A percentile compares a stretch with the other conserved stretches of the same genome.
These are phyloP conservation scores for Trichopus zeylanicus DNA, from an alignment of 116 monocot species.

Conservation along the genomic window DNA sequence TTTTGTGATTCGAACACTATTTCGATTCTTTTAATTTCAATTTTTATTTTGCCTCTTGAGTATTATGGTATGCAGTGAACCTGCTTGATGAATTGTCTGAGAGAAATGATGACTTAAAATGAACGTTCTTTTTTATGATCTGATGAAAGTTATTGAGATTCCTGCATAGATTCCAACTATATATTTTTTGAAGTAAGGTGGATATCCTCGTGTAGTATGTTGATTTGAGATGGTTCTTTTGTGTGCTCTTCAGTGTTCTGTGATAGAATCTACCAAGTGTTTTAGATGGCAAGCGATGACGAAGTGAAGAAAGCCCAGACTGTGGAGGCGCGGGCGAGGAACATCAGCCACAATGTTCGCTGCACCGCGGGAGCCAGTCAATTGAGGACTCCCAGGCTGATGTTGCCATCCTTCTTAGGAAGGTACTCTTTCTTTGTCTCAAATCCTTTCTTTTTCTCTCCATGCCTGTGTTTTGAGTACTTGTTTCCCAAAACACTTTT, in stretches of 20 bases:
- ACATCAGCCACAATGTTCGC: conserved; percentile 83
- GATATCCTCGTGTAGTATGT: too few species aligned
- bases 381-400: conserved; percentile 98
- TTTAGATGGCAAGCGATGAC: conserved; percentile 32
- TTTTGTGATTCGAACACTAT: too few species aligned
- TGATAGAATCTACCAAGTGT: too few species aligned
- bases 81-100: background rate
- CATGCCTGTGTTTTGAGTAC: background rate
- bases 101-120: background rate
- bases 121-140: background rate
- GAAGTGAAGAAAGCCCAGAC: conserved; percentile 58
- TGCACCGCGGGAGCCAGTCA: conserved; percentile 94
- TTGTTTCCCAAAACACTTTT: background rate
- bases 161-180: background rate
- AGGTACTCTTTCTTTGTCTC: conserved; percentile 23
- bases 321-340: conserved; percentile 71
- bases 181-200: background rate
- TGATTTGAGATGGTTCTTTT: background rate
- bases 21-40: background rate
- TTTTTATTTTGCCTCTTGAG: background rate
- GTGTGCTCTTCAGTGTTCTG: too few species aligned
- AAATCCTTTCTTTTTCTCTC: background rate
- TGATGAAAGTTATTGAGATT: background rate
- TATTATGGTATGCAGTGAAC: background rate
- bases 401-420: conserved; percentile 75